Evolutionary conservation across 176 grass and related monocot species (phyloP).

Genomic region (Poa annua): DNA sequence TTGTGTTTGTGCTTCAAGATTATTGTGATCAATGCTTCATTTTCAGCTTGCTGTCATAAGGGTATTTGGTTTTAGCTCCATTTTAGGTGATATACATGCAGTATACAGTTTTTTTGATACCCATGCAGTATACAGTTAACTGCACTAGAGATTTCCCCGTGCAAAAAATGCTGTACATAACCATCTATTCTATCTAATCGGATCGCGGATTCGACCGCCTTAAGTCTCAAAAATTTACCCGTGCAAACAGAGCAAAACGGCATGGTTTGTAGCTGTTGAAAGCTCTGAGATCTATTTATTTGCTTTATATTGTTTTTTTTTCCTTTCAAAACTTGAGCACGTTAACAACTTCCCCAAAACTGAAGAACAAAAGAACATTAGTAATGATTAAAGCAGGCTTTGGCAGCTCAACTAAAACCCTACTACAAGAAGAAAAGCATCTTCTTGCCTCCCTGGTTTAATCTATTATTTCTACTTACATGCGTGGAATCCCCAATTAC

Average conservation of each 20-base stretch:
- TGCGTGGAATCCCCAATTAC: neutral
- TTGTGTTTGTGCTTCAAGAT: neutral
- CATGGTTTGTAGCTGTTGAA: too few species aligned
- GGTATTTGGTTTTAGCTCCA: too few species aligned
- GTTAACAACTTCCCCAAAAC: constrained; percentile 1
- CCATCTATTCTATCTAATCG: too few species aligned
- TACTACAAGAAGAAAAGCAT: constrained; percentile 26
- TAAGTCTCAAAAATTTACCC: too few species aligned
- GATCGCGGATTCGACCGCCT: too few species aligned
- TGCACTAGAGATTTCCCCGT: too few species aligned
- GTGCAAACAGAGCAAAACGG: too few species aligned
- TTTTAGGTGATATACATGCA: too few species aligned
- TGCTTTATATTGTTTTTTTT: neutral
- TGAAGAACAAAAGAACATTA: constrained; percentile 30
- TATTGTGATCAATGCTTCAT: neutral
- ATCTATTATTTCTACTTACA: constrained; percentile 39
- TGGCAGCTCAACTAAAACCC: constrained; percentile 27
- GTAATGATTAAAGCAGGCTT: constrained; percentile 24
- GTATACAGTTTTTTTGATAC: too few species aligned
- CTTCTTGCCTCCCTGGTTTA: neutral
- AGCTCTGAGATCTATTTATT: neutral
- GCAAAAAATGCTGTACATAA: too few species aligned
- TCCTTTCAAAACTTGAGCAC: constrained; percentile 14
- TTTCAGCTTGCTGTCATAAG: neutral
- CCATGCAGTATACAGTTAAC: too few species aligned